These are phyloP conservation scores for Pseudogymnoascus verrucosus DNA, from an alignment of 2,329 filamentous ascomycete genomes.

Conservation along the genomic window DNA sequence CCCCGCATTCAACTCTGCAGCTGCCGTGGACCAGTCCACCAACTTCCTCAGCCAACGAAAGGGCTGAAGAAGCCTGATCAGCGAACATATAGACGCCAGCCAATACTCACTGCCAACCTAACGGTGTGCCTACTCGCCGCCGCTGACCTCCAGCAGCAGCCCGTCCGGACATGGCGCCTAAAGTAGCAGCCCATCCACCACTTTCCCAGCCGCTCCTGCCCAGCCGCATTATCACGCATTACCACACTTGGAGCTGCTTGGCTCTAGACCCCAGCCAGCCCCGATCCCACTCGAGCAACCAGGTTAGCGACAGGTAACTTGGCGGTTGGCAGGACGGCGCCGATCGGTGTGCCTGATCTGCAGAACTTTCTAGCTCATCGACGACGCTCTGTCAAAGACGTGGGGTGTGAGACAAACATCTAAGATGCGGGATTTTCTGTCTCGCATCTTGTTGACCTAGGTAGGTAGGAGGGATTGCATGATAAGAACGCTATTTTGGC, in stretches of 20 bases:
- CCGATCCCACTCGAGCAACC: not conserved
- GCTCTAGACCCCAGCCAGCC: not conserved
- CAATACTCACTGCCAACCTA: not conserved
- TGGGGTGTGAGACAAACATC: not conserved
- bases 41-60: not conserved
- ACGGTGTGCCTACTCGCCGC: not conserved
- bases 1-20: not conserved
- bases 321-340: not conserved
- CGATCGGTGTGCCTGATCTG: slow-evolving; percentile 6
- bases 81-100: not conserved
- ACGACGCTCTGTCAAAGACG: not conserved
- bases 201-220: not conserved
- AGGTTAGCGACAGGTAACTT: not conserved
- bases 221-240: not conserved
- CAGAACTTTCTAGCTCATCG: not conserved
- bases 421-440: not conserved
- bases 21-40: not conserved
- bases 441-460: not conserved
- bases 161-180: not conserved
- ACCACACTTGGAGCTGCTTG: not conserved
- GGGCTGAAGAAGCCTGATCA: not conserved
- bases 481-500: not conserved
- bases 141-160: not conserved
- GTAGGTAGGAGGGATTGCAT: not conserved
- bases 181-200: not conserved